A percentile compares a stretch with the other conserved stretches of the same genome.
Evolutionary conservation across 2,329 filamentous ascomycete species (phyloP).

Genomic region (Clonostachys chloroleuca): DNA sequence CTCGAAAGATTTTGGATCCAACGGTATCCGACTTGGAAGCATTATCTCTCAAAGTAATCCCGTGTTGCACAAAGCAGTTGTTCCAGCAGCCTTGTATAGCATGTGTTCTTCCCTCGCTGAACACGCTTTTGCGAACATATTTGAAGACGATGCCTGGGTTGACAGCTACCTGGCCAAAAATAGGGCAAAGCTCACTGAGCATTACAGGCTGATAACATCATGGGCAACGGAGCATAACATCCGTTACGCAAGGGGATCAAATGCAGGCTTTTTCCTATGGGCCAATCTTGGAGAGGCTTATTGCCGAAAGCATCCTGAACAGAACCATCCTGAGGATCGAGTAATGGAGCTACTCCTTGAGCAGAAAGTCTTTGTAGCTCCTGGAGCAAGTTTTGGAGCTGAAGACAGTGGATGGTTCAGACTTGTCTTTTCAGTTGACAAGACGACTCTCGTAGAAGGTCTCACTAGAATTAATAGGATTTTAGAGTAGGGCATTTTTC

Average conservation of each 20-base stretch:
- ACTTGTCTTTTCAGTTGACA: constrained; percentile 24
- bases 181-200: constrained; percentile 25
- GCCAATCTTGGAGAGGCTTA: constrained; percentile 34
- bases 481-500: no score
- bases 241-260: constrained; percentile 37
- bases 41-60: constrained; percentile 42
- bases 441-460: no score
- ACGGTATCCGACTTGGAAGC: constrained; percentile 46
- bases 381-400: constrained; percentile 26
- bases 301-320: constrained; percentile 5
- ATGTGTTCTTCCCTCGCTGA: constrained; percentile 40
- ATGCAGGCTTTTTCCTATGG: constrained; percentile 54
- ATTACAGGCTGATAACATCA: constrained; percentile 27
- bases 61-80: constrained; percentile 28
- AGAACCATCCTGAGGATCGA: constrained; percentile 5
- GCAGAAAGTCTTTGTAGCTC: constrained; percentile 26
- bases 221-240: constrained; percentile 33
- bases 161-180: constrained; percentile 40
- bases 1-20: constrained; percentile 51
- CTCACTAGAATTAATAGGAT: no score
- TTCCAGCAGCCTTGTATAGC: constrained; percentile 30
- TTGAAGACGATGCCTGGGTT: constrained; percentile 37
- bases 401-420: constrained; percentile 31
- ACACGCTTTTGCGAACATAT: constrained; percentile 28
- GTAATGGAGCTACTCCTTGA: constrained; percentile 19